Conservation (phyloP, 371 early-diverging fungal genomes). For the Sporodiniella umbellata region DNA sequence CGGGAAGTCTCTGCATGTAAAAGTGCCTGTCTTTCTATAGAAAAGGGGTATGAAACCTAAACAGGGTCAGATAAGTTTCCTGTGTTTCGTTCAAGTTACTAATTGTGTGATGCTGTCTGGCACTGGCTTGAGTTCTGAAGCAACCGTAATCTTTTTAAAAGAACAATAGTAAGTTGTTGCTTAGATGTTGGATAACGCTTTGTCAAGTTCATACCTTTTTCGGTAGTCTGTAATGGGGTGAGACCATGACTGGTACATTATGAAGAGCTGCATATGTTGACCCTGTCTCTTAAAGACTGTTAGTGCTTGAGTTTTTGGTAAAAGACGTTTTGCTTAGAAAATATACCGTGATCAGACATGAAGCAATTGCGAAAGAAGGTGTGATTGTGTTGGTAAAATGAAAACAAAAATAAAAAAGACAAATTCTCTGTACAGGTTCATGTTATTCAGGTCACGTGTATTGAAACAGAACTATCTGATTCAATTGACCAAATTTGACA, state of each 20-base stretch:
- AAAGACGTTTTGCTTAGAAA: too few species aligned
- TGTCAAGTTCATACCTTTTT: conserved; percentile 35
- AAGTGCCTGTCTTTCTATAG: conserved; percentile 2
- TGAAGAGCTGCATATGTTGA: conserved; percentile 48
- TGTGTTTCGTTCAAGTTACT: conserved; percentile 12
- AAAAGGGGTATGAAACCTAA: conserved; percentile 2
- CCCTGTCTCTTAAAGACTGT: conserved; percentile 20
- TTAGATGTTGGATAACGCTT: too few species aligned
- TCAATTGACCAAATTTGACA: too few species aligned
- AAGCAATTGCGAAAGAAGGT: not conserved
- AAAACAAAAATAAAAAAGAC: conserved; percentile 1
- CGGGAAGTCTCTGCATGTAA: not conserved
- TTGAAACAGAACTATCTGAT: too few species aligned
- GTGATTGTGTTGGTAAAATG: too few species aligned
- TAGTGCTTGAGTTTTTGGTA: not conserved
- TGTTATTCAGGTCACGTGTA: too few species aligned
- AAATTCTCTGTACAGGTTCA: not conserved
- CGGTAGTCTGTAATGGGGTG: conserved; percentile 46
- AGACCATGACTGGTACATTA: conserved; percentile 52
- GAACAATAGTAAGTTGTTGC: not conserved
- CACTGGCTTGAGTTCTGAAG: conserved; percentile 31
- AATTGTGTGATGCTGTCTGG: conserved; percentile 34
- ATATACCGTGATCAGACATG: conserved; percentile 16
- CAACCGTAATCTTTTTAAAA: conserved; percentile 22
- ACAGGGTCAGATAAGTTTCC: not conserved